A percentile compares a stretch with the other conserved stretches of the same genome.
phyloP scores from a whole-genome alignment of 225 moss, liverwort and hornwort genomes.

The Anthoceros angustus region DNA sequence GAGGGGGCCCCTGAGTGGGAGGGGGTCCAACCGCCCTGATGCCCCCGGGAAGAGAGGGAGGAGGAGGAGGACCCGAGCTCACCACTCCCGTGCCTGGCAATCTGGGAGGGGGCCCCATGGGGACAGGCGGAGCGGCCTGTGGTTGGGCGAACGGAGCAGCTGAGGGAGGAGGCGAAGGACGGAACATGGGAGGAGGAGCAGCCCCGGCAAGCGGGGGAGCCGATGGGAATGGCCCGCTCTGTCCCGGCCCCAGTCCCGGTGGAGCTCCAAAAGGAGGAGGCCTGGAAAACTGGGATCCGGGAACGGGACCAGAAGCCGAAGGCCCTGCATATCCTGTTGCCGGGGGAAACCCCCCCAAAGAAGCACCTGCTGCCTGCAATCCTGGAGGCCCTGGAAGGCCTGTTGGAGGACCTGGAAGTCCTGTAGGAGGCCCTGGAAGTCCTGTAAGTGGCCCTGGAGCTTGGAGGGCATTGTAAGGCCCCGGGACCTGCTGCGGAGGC shows the following conservation, averaged over 20 bases:
- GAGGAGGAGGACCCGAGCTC: constrained; percentile 27
- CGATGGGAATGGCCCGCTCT: too few species aligned
- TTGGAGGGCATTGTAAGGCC: not conserved
- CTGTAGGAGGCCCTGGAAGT: not conserved
- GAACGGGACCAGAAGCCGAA: not conserved
- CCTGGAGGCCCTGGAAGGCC: too few species aligned
- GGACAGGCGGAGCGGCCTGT: not conserved
- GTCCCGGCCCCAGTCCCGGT: too few species aligned
- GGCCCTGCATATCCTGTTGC: not conserved
- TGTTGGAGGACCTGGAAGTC: too few species aligned
- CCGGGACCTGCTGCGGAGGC: not conserved
- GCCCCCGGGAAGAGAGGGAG: constrained; percentile 12
- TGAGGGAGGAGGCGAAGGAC: not conserved
- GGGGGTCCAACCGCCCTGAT: not conserved
- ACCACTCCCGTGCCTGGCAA: constrained; percentile 11
- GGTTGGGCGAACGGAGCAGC: not conserved
- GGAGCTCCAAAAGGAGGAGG: not conserved
- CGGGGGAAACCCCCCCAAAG: not conserved
- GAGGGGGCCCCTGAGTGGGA: not conserved
- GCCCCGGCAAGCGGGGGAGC: too few species aligned
- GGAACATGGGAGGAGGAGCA: not conserved
- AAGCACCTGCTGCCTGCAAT: too few species aligned
- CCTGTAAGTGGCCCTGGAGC: not conserved
- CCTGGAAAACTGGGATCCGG: not conserved
- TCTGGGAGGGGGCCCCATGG: constrained; percentile 18